Conservation (phyloP, 2,329 filamentous ascomycete genomes). For the Hirsutella minnesotensis region DNA sequence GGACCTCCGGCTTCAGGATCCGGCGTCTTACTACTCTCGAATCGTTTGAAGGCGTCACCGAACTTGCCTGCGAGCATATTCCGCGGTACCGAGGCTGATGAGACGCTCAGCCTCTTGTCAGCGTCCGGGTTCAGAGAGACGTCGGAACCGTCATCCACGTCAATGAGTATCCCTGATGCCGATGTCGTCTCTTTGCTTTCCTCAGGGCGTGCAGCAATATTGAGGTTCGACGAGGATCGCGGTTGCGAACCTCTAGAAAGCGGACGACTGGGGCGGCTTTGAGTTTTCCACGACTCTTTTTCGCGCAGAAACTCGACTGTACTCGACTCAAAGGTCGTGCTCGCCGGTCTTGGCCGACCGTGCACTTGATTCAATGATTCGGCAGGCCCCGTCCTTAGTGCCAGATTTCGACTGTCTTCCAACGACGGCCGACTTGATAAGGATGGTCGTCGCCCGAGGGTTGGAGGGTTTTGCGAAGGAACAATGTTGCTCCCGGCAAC, state of each 20-base stretch:
- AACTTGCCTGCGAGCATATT: conserved; percentile 80
- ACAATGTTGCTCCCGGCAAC: not conserved
- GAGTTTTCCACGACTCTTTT: conserved; percentile 44
- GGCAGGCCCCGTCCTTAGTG: conserved; percentile 9
- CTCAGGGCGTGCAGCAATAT: conserved; percentile 14
- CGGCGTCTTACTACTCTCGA: conserved; percentile 48
- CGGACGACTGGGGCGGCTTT: conserved; percentile 13
- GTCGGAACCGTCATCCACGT: conserved; percentile 56
- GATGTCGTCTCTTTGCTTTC: conserved; percentile 34
- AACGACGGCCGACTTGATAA: conserved; percentile 9
- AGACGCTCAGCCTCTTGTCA: conserved; percentile 61
- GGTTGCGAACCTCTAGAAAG: conserved; percentile 12
- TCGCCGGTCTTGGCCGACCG: conserved; percentile 57
- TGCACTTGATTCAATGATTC: conserved; percentile 19
- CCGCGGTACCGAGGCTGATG: conserved; percentile 63
- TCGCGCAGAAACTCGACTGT: conserved; percentile 68
- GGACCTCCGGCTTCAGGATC: conserved; percentile 18
- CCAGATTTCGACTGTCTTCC: conserved; percentile 11
- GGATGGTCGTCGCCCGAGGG: conserved; percentile 12
- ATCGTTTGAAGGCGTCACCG: conserved; percentile 85
- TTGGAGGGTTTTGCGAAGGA: conserved; percentile 11
- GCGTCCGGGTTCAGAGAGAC: conserved; percentile 33
- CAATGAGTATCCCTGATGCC: conserved; percentile 72
- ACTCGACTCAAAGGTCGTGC: conserved; percentile 72
- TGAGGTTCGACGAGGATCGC: conserved; percentile 28